Base-by-base conservation (phyloP, 169 alveolate genomes). In the Perkinsus marinus region DNA sequence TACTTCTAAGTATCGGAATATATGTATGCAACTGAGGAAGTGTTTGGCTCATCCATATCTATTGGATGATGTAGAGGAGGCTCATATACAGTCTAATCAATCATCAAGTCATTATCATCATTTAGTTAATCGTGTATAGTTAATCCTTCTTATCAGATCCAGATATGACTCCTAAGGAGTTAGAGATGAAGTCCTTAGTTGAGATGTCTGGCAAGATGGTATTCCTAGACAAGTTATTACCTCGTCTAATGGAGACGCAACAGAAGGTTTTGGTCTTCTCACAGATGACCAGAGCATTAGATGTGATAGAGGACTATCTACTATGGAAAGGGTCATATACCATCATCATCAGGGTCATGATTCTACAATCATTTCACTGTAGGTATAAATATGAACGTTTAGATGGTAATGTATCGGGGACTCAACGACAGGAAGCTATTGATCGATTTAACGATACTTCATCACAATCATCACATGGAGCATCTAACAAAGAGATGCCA, bases 21-120 rank as follows among this genome's bases (percentile, higher is more conserved):
- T 96, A 34, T 96, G 98, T 37, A 98, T 98, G 99, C 98, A 98
- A 94, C 95, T 98, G 41, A 98, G 99, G 92, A 98, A 98, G 93
- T 98, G 97, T 30, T 97, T 99, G 93, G 97, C 98, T 92, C 99
- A 98, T 93, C 99, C 99, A 19, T 98, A 97, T 94, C 93, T 98
- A 43, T 98, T 98, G 90, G 98, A 97, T 92, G 98, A 97, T 43
- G 97, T 98, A 0, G 99, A 98, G 92, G 99, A 98, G 41, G 96
- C 96, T 39, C 92, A 95, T 10, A 96, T 90, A 39, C 97, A 6
- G 46, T 3, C 46, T 41, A 41, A 41, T 10, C 46, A 41, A 41
- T 10, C 46, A 41, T 41, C 46, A 41, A 41, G 46, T 41, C 46
- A 10, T 3, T 41, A 3, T 41, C 46, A 6, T 41, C 46, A 41